phyloP scores from a whole-genome alignment of 805 yeast species.

The Lipomyces starkeyi region DNA sequence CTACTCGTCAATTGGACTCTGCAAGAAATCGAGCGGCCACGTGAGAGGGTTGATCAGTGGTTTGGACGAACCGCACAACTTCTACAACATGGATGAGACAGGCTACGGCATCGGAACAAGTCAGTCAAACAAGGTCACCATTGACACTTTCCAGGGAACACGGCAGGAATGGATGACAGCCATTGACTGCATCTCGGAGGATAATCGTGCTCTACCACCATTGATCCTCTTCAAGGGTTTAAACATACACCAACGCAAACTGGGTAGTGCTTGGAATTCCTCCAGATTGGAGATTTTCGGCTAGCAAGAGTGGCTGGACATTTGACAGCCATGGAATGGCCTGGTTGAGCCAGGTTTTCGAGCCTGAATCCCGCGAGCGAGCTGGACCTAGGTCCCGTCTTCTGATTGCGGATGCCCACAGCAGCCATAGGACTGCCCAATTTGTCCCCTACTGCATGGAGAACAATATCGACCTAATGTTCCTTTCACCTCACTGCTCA shows the following conservation, averaged over 20 bases:
- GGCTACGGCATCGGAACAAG: slow-evolving; percentile 7
- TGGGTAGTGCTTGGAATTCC: not conserved
- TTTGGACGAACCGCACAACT: not conserved
- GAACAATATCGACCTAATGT: not conserved
- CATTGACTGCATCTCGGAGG: not conserved
- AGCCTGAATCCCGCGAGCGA: not conserved
- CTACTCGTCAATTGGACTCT: slow-evolving; percentile 2
- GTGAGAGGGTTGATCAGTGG: not conserved
- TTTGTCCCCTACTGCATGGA: slow-evolving; percentile 6
- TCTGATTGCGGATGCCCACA: no score
- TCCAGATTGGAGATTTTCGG: not conserved
- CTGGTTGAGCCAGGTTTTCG: slow-evolving; percentile 6
- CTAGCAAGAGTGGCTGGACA: slow-evolving; percentile 3
- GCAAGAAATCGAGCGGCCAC: not conserved
- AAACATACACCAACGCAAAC: not conserved
- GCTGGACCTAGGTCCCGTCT: not conserved
- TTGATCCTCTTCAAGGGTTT: slow-evolving; percentile 5
- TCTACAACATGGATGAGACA: not conserved
- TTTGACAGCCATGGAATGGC: not conserved
- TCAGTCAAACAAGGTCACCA: not conserved
- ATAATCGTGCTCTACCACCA: not conserved
- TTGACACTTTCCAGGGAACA: not conserved
- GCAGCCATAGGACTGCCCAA: no score
- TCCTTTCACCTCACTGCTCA: no score
- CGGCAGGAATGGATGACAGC: slow-evolving; percentile 6